A percentile compares a stretch with the other conserved stretches of the same genome.
phyloP scores from a whole-genome alignment of 148 eudicot species.

The Amaranthus hypochondriacus region DNA sequence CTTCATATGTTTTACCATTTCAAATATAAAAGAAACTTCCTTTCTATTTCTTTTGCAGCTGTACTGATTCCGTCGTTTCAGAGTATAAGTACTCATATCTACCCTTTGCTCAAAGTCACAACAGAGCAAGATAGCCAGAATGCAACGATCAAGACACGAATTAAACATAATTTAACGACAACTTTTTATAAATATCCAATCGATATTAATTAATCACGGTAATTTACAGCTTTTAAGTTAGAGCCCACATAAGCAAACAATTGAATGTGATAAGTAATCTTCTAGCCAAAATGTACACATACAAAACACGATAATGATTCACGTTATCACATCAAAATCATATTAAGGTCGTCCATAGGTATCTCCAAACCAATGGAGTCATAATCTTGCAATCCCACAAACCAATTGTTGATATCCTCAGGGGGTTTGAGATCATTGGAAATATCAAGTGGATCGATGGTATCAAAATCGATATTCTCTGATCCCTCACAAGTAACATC shows the following conservation, averaged over 20 bases:
- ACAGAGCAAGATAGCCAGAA: background rate
- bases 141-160: background rate
- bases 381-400: slow-evolving; percentile 44
- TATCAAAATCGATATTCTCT: slow-evolving; percentile 38
- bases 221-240: slow-evolving; percentile 21
- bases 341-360: slow-evolving; percentile 53
- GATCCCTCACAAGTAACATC: slow-evolving; percentile 22
- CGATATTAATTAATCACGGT: slow-evolving; percentile 7
- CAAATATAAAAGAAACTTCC: too few relatives aligned
- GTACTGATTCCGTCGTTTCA: too few relatives aligned
- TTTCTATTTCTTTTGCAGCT: too few relatives aligned
- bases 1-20: too few relatives aligned
- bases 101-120: too few relatives aligned
- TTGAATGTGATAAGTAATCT: slow-evolving; percentile 5
- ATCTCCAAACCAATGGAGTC: slow-evolving; percentile 45
- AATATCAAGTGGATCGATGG: slow-evolving; percentile 35
- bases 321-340: slow-evolving; percentile 17
- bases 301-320: slow-evolving; percentile 6
- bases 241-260: slow-evolving; percentile 15
- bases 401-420: slow-evolving; percentile 36
- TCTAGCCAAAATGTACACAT: slow-evolving; percentile 13
- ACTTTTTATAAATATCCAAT: slow-evolving; percentile 3
- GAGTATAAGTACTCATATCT: too few relatives aligned
- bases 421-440: slow-evolving; percentile 25
- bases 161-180: background rate